phyloP scores from a whole-genome alignment of 2,329 filamentous ascomycete genomes.

The Dryadomyces quercus-mongolicae region DNA sequence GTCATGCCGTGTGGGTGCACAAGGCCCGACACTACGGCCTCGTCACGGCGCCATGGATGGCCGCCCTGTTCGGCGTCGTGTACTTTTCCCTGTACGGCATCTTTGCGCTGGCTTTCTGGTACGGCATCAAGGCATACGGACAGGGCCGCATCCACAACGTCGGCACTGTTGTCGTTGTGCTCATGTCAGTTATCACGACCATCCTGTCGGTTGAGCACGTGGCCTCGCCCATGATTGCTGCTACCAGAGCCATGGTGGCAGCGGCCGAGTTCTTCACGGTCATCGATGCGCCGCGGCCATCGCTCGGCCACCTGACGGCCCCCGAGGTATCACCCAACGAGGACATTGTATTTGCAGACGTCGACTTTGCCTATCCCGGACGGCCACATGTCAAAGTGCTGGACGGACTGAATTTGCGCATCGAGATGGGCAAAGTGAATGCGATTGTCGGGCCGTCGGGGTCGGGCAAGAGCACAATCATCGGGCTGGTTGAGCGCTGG shows the following conservation, averaged over 20 bases:
- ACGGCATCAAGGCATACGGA: conserved; percentile 38
- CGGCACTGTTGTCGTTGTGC: conserved; percentile 41
- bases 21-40: conserved; percentile 38
- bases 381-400: conserved; percentile 53
- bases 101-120: conserved; percentile 52
- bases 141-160: conserved; percentile 34
- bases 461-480: conserved; percentile 62
- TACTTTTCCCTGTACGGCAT: conserved; percentile 41
- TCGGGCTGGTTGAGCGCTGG: conserved; percentile 60
- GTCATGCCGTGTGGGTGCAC: conserved; percentile 43
- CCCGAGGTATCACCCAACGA: conserved; percentile 35
- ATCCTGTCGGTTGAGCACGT: conserved; percentile 44
- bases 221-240: conserved; percentile 45
- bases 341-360: conserved; percentile 49
- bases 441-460: conserved; percentile 65
- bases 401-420: conserved; percentile 42
- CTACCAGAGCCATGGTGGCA: conserved; percentile 44
- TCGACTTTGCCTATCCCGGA: conserved; percentile 63
- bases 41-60: conserved; percentile 35
- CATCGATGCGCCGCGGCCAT: conserved; percentile 33
- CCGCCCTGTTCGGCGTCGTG: conserved; percentile 39
- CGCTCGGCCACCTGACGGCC: conserved; percentile 26
- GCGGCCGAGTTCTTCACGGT: conserved; percentile 46
- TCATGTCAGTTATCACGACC: conserved; percentile 47
- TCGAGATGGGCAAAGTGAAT: conserved; percentile 54